These are phyloP conservation scores for Podaxis carcinomalis DNA, from an alignment of 768 basidiomycete species.

Conservation along the genomic window DNA sequence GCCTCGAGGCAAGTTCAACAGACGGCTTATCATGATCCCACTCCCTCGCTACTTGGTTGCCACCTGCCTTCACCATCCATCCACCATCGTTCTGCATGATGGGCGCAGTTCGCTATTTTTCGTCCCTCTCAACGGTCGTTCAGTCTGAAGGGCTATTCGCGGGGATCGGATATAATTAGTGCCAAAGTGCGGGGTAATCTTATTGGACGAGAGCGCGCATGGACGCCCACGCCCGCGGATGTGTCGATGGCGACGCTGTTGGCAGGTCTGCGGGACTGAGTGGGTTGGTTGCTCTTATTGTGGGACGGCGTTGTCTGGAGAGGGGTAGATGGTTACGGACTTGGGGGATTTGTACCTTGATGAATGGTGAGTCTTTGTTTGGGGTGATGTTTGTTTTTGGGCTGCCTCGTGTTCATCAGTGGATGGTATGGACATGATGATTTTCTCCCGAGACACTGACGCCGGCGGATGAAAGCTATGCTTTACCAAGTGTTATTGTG, in stretches of 20 bases:
- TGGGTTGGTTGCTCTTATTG: neutral
- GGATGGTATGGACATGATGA: neutral
- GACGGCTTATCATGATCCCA: conserved; percentile 1
- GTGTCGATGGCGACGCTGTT: neutral
- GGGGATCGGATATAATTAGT: neutral
- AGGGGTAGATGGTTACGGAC: neutral
- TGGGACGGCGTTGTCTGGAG: neutral
- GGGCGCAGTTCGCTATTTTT: neutral
- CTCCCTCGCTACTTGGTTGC: neutral
- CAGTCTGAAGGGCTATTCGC: neutral
- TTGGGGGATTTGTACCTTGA: neutral
- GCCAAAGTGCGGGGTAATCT: neutral
- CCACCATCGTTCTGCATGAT: neutral
- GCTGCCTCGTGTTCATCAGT: neutral
- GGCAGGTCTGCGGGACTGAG: neutral
- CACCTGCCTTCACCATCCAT: neutral
- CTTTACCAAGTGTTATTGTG: neutral
- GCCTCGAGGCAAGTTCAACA: conserved; percentile 5
- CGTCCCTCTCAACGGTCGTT: neutral
- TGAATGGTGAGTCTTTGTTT: neutral
- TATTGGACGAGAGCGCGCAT: neutral
- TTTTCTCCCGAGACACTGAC: neutral
- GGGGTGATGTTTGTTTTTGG: neutral
- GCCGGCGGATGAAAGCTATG: neutral
- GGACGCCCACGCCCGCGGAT: neutral